Evolutionary conservation across 768 basidiomycete genomes (phyloP).

Genomic region (Trametes elegans): DNA sequence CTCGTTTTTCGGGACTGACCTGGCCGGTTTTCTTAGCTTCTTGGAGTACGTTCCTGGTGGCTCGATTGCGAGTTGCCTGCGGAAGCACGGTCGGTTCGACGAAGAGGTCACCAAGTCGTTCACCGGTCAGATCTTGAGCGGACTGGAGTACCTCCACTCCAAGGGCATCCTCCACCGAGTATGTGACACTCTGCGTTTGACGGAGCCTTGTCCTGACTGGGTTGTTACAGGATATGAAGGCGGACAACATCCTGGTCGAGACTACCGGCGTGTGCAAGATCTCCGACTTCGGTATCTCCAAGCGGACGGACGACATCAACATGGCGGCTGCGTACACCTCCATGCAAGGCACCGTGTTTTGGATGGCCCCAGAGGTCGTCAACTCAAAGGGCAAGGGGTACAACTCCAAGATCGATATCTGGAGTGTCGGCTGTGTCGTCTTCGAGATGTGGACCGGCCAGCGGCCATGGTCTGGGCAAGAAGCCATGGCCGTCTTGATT

Average conservation of each 20-base stretch:
- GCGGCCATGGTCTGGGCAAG: conserved; percentile 90
- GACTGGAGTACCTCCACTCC: conserved; percentile 90
- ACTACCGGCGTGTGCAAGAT: conserved; percentile 93
- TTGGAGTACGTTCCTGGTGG: conserved; percentile 99
- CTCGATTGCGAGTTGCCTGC: conserved; percentile 85
- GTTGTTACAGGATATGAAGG: conserved; percentile 79
- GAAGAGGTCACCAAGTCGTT: conserved; percentile 93
- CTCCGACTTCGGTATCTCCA: conserved; percentile 98
- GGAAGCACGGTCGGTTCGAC: conserved; percentile 90
- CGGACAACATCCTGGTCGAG: conserved; percentile 97
- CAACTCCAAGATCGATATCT: conserved; percentile 96
- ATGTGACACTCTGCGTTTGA: conserved; percentile 21
- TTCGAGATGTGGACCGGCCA: conserved; percentile 99
- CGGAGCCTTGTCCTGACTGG: not conserved
- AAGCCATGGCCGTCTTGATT: conserved; percentile 90
- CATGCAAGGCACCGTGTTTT: conserved; percentile 98
- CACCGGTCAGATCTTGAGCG: conserved; percentile 86
- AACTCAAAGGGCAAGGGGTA: conserved; percentile 88
- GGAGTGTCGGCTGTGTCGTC: conserved; percentile 98
- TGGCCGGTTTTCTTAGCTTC: conserved; percentile 72
- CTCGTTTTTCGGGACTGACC: not conserved
- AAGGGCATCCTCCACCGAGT: conserved; percentile 92
- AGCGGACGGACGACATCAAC: conserved; percentile 85
- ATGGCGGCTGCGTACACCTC: conserved; percentile 82
- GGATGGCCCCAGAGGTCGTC: conserved; percentile 98